Evolutionary conservation across 2,329 filamentous ascomycete genomes (phyloP), one percentile per base, ranked within the genome.

Genomic region (Botryotinia globosa): DNA sequence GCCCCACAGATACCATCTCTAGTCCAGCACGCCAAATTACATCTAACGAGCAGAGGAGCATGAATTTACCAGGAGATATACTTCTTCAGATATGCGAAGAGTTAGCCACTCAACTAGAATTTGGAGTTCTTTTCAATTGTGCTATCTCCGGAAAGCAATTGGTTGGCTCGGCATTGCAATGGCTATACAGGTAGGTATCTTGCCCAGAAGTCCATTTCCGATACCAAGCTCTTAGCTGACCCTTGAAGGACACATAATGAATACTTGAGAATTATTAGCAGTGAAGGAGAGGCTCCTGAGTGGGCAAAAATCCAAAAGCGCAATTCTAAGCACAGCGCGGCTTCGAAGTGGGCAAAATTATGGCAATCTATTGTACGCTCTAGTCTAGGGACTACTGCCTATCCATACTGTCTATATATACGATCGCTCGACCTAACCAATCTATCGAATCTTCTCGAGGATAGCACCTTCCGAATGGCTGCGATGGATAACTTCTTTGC

Each of bases 341-440:
- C 76, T 9, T 74, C 84, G 71, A 87, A 87, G 81, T 90, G 88
- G 86, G 87, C 88, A 2, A 84, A 87, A 10, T 80, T 92, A 66
- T 94, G 91, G 91, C 86, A 87, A 68, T 90, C 90, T 3, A 87
- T 93, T 75, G 87, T 92, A 73, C 82, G 89, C 12, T 93, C 91
- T 14, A 89, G 89, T 73, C 81, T 90, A 61, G 87, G 85, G 37
- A 82, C 83, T 75, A 92, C 91, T 0, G 82, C 88, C 29, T 91
- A 89, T 74, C 90, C 91, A 0, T 94, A 94, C 79, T 91, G 88
- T 77, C 84, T 87, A 54, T 92, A 91, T 80, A 87, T 93, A 72
- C 88, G 86, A 72, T 84, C 85, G 39, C 83, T 94, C 54, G 88
- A 91, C 75, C 84, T 93, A 16, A 84, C 88, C 70, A 88, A 91